Conservation (phyloP, 176 grass and related monocot species). For the Canna indica region DNA sequence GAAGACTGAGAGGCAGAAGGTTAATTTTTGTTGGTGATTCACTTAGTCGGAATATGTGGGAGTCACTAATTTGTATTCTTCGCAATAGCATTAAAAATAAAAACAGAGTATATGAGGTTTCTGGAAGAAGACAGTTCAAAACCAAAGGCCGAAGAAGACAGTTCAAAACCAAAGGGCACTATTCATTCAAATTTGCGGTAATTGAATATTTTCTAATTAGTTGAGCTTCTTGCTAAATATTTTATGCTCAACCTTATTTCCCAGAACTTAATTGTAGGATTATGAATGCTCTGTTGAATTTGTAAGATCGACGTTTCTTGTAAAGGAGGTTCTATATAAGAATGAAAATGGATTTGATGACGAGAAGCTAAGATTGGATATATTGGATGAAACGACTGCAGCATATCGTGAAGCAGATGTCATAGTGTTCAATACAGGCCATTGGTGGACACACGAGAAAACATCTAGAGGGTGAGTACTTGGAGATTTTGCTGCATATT, state of each 20-base stretch:
- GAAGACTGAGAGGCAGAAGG: conserved; percentile 72
- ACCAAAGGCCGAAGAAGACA: conserved; percentile 36
- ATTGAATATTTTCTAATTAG: not conserved
- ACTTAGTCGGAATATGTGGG: conserved; percentile 94
- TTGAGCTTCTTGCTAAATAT: not conserved
- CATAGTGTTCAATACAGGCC: conserved; percentile 81
- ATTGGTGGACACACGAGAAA: conserved; percentile 93
- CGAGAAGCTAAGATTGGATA: conserved; percentile 55
- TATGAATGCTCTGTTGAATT: conserved; percentile 78
- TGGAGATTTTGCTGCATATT: not conserved
- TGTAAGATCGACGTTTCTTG: conserved; percentile 75
- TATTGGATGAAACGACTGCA: conserved; percentile 47
- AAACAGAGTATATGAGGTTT: conserved; percentile 52
- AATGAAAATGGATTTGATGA: conserved; percentile 25
- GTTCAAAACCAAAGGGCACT: conserved; percentile 74
- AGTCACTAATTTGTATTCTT: conserved; percentile 82
- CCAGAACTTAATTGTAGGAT: conserved; percentile 38
- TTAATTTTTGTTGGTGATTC: conserved; percentile 92
- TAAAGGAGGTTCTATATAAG: conserved; percentile 35
- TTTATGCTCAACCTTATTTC: not conserved
- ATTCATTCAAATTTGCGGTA: conserved; percentile 88
- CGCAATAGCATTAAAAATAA: conserved; percentile 56
- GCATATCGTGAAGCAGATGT: conserved; percentile 62
- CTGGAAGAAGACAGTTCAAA: conserved; percentile 71
- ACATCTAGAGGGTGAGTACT: conserved; percentile 57